Conservation (phyloP, 345 rosid genomes). For the Eucalyptus regnans region DNA sequence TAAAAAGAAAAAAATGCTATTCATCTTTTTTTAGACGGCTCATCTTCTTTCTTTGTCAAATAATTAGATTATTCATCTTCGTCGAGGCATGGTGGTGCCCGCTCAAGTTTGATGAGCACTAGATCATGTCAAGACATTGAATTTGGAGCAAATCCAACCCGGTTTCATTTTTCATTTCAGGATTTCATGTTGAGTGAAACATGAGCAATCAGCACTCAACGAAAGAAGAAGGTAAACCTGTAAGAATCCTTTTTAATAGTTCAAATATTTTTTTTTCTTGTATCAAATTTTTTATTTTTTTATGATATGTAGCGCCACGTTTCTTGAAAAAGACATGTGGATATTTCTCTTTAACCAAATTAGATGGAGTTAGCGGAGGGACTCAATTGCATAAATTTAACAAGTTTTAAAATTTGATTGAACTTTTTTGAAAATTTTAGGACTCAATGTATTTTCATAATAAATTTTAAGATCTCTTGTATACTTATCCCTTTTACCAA, state of each 20-base stretch:
- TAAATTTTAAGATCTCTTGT: too few relatives aligned
- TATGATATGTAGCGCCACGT: not conserved
- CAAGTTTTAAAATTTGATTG: too few relatives aligned
- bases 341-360: not conserved
- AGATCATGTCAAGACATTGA: not conserved
- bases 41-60: not conserved
- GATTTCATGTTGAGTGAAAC: not conserved
- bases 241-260: not conserved
- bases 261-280: not conserved
- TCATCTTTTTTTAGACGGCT: too few relatives aligned
- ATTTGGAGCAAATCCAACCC: not conserved
- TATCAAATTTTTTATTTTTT: not conserved
- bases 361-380: not conserved
- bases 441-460: accelerated
- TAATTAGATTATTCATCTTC: not conserved
- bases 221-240: not conserved
- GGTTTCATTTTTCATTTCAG: not conserved
- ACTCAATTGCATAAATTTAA: too few relatives aligned
- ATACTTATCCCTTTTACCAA: not conserved
- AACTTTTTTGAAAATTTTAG: too few relatives aligned
- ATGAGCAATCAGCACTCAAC: not conserved
- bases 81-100: not conserved
- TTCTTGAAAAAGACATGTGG: not conserved
- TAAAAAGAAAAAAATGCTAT: too few relatives aligned
- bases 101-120: not conserved